Evolutionary conservation across 2,329 filamentous ascomycete genomes (phyloP), one percentile per base, ranked within the genome.

Genomic region (Aphanocladium album): DNA sequence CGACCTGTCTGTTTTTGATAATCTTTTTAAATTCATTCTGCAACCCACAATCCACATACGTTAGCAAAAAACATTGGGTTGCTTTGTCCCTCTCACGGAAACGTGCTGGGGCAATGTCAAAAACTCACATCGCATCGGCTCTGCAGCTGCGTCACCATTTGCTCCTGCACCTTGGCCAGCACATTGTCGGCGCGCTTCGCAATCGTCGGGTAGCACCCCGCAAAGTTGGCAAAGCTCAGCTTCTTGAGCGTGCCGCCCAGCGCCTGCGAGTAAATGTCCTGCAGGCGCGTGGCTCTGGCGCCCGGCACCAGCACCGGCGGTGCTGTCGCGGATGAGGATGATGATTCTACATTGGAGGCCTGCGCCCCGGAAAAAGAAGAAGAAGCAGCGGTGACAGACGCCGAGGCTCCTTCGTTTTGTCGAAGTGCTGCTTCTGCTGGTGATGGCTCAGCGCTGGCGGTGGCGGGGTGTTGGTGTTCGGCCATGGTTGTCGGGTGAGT

Each of bases 141-240:
- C 23, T 77, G 75, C 63, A 88, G 70, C 65, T 82, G 76, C 16
- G 79, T 79, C 12, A 85, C 79, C 81, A 88, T 84, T 68, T 83
- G 81, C 57, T 72, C 71, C 74, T 86, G 84, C 45, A 87, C 79
- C 64, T 79, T 77, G 63, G 74, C 75, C 66, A 88, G 74, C 41
- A 81, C 77, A 8, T 71, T 74, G 25, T 81, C 81, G 21, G 83
- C 79, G 63, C 77, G 73, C 43, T 72, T 69, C 19, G 82, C 79
- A n/a, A 87, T 76, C 21, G 81, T 84, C 47, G 85, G 85, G 70
- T 85, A 88, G 72, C 85, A 88, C 2, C 80, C 76, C 2, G 80
- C 80, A 66, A 88, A 82, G 69, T 83, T 84, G 53, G 80, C 77
- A 74, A 79, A 84, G 64, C 74, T 78, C 59, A 87, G 76, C 68